Percentiles rank a stretch among this genome's conserved stretches.
These are phyloP conservation scores for Aquilaria malaccensis DNA, from an alignment of 345 rosid genomes.

Conservation along the genomic window DNA sequence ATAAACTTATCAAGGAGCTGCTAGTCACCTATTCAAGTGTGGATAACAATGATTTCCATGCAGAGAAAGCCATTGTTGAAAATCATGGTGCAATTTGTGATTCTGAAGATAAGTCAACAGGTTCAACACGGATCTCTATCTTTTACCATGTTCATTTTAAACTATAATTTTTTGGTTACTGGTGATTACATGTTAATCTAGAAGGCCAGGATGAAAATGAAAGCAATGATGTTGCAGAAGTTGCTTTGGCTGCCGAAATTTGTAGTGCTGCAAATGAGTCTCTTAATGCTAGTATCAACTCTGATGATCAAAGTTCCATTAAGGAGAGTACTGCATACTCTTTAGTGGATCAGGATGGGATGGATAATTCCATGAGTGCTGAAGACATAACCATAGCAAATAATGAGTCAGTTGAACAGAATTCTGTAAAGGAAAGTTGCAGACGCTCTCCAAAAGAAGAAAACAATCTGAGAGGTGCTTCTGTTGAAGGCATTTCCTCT, in stretches of 20 bases:
- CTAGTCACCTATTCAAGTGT: slow-evolving; percentile 33
- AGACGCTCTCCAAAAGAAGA: slow-evolving; percentile 14
- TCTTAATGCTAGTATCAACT: slow-evolving; percentile 2
- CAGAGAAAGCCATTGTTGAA: slow-evolving; percentile 15
- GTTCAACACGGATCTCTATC: slow-evolving; percentile 26
- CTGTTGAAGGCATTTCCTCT: slow-evolving; percentile 15
- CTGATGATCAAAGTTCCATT: slow-evolving; percentile 10
- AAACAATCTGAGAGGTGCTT: slow-evolving; percentile 18
- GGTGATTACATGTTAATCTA: slow-evolving; percentile 16
- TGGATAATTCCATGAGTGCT: not conserved
- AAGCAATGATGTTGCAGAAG: slow-evolving; percentile 14
- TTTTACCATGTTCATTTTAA: slow-evolving; percentile 2
- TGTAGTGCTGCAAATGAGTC: not conserved
- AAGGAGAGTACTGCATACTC: slow-evolving; percentile 8
- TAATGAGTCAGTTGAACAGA: too few relatives aligned
- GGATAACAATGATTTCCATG: slow-evolving; percentile 18
- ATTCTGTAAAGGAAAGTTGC: slow-evolving; percentile 5
- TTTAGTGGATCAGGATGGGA: slow-evolving; percentile 21
- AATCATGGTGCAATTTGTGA: slow-evolving; percentile 13
- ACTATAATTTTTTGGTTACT: slow-evolving; percentile 5
- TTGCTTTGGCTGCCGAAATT: slow-evolving; percentile 17
- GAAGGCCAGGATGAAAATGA: slow-evolving; percentile 34
- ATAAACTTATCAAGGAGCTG: slow-evolving; percentile 55
- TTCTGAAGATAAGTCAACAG: slow-evolving; percentile 23
- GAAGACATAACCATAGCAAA: too few relatives aligned